Base-by-base conservation (phyloP, 1,139 yeast genomes). In the Suhomyces bokatorum region DNA sequence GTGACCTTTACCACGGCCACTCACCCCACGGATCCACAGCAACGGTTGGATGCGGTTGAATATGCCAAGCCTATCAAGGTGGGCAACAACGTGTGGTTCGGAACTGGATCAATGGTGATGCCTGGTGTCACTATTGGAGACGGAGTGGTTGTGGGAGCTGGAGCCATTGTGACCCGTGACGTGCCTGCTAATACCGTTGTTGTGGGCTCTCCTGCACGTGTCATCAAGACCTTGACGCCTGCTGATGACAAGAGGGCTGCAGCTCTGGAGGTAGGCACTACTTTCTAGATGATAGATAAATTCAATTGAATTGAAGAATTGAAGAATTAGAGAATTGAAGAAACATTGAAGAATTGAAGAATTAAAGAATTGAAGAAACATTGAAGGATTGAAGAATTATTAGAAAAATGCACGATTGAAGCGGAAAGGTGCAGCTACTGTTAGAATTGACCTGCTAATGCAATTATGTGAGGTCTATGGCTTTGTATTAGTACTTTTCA, bases 61-160 rank as follows among this genome's bases (percentile, higher is more conserved):
- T 76, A 66, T 52, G 84, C 85, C 0, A 58, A 60, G 33, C 83
- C 86, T 3, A 75, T 85, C 27, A 67, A 63, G 2, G 80, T 85
- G 24, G 88, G 85, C 0, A 71, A 81, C 56, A 75, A 78, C 47
- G 85, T 81, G 14, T 85, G 91, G 91, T 66, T 85, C 37, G 87
- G 87, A 9, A 73, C 82, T 2, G 70, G 73, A 39, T 77, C 68
- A 17, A 67, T 69, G 1, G 71, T 85, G 6, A 63, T 84, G 43
- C 86, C 87, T 2, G 90, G 89, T 2, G 85, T 83, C 12, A 80
- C 77, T 1, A 74, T 85, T 42, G 90, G 90, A 7, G 76, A 79
- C 32, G 77, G 78, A 1, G 71, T 76, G n/a, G 81, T 82, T 0
- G 69, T 85, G 39, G 91, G 84, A 6, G 87, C 90, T 6, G 88